phyloP scores from a whole-genome alignment of 2,329 filamentous ascomycete species.

The Coccinonectria pachysandricola region DNA sequence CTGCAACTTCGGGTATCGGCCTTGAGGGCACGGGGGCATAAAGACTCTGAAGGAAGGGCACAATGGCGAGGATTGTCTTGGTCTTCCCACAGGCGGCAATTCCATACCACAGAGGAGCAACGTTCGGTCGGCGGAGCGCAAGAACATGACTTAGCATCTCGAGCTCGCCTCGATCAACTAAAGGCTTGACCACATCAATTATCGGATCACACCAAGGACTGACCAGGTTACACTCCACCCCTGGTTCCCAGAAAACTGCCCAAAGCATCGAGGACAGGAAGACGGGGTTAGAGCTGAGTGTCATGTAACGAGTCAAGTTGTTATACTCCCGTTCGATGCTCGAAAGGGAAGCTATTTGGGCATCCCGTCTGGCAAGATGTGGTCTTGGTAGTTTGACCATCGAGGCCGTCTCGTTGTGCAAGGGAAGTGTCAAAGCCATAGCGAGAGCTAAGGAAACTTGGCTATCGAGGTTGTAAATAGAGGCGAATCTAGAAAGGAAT shows the following conservation, averaged over 20 bases:
- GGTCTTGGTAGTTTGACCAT: slow-evolving; percentile 2
- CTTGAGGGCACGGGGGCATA: slow-evolving; percentile 3
- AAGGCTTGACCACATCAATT: slow-evolving; percentile 3
- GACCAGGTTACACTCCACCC: slow-evolving; percentile 3
- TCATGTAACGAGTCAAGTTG: slow-evolving; percentile 4
- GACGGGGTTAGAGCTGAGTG: slow-evolving; percentile 2
- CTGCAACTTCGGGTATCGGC: slow-evolving; percentile 2
- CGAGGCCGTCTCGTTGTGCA: slow-evolving; percentile 1
- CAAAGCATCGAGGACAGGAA: slow-evolving; percentile 5
- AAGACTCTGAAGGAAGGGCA: slow-evolving; percentile 2
- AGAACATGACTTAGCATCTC: no score
- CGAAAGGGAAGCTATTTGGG: slow-evolving; percentile 1
- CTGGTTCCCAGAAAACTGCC: slow-evolving; percentile 3
- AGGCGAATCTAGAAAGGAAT: slow-evolving; percentile 3
- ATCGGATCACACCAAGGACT: slow-evolving; percentile 3
- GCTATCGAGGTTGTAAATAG: slow-evolving; percentile 2
- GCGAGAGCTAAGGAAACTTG: slow-evolving; percentile 3
- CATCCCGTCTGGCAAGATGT: neutral
- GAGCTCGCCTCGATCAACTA: no score
- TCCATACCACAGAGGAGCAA: slow-evolving; percentile 3
- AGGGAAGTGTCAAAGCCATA: slow-evolving; percentile 3
- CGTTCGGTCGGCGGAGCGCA: slow-evolving; percentile 1
- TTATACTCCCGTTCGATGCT: slow-evolving; percentile 1
- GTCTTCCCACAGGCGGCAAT: slow-evolving; percentile 4
- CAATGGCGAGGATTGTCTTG: slow-evolving; percentile 1